phyloP scores from a whole-genome alignment of 2,329 filamentous ascomycete genomes.

The Hortaea sp. region DNA sequence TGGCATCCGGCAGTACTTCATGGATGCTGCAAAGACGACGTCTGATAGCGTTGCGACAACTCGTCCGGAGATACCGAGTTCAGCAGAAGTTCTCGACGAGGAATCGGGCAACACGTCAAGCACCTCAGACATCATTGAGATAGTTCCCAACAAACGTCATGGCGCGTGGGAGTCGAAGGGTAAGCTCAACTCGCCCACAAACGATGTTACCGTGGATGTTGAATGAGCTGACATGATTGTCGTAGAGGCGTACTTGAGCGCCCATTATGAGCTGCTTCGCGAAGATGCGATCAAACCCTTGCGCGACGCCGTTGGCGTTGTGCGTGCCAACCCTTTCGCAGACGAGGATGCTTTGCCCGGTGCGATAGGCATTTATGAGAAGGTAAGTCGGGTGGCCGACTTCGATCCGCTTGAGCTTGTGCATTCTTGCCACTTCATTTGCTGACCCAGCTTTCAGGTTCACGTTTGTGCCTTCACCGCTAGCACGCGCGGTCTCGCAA shows the following conservation, averaged over 20 bases:
- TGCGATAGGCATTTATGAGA: conserved; percentile 55
- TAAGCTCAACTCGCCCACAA: conserved; percentile 2
- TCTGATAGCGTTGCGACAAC: conserved; percentile 21
- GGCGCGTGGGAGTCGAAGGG: conserved; percentile 48
- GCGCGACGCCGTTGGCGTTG: conserved; percentile 52
- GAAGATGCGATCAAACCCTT: conserved; percentile 64
- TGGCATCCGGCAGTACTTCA: conserved; percentile 18
- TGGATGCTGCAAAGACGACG: conserved; percentile 5
- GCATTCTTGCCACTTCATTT: neutral
- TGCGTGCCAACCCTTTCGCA: conserved; percentile 44
- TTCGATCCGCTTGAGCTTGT: too few species aligned
- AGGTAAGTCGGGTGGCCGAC: conserved; percentile 36
- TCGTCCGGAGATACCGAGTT: conserved; percentile 45
- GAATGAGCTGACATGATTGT: conserved; percentile 2
- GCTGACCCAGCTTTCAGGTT: conserved; percentile 41
- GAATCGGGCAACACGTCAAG: conserved; percentile 2
- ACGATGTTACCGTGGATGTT: neutral
- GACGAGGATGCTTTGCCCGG: conserved; percentile 39
- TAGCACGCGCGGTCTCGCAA: conserved; percentile 51
- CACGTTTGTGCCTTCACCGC: conserved; percentile 57
- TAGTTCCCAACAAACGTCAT: conserved; percentile 41
- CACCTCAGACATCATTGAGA: conserved; percentile 11
- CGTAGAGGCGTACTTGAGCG: conserved; percentile 53
- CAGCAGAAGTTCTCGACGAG: conserved; percentile 40
- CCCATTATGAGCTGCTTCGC: conserved; percentile 65